phyloP scores from a whole-genome alignment of 139 green algal species.

The Picochlorum sp. region DNA sequence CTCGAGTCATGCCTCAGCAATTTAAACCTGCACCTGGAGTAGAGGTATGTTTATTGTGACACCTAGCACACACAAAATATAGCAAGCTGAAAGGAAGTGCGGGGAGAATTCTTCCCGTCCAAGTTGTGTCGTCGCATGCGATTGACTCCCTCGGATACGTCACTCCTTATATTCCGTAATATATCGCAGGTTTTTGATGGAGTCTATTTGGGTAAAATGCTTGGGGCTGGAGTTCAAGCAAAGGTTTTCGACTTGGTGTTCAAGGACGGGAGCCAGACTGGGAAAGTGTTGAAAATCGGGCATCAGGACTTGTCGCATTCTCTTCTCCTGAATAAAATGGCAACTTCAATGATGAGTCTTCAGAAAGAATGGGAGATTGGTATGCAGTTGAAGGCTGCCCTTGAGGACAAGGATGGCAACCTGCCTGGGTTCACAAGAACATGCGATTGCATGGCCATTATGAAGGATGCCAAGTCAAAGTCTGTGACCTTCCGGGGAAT shows the following conservation, averaged over 20 bases:
- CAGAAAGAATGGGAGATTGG: conserved; percentile 16
- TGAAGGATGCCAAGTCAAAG: neutral
- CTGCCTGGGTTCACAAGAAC: conserved; percentile 26
- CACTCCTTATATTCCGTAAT: neutral
- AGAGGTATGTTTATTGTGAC: neutral
- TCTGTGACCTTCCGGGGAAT: conserved; percentile 16
- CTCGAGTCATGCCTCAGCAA: neutral
- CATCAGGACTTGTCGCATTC: conserved; percentile 25
- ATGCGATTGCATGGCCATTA: conserved; percentile 25
- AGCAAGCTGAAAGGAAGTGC: too few species aligned
- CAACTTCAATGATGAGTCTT: conserved; percentile 15
- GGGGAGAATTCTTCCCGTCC: too few species aligned
- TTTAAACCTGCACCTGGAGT: conserved; percentile 1
- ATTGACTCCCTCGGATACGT: too few species aligned
- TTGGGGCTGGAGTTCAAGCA: conserved; percentile 25
- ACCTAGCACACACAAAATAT: too few species aligned
- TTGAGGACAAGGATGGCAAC: conserved; percentile 18
- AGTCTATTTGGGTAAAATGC: conserved; percentile 8
- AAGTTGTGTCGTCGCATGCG: too few species aligned
- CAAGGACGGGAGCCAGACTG: conserved; percentile 13
- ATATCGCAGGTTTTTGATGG: conserved; percentile 7
- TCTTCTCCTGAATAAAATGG: conserved; percentile 15
- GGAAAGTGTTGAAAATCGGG: conserved; percentile 27
- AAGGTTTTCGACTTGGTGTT: conserved; percentile 25
- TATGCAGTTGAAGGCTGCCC: conserved; percentile 21